These are phyloP conservation scores for Ophiostoma triangulosporum DNA, from an alignment of 2,329 filamentous ascomycete genomes.

Conservation along the genomic window DNA sequence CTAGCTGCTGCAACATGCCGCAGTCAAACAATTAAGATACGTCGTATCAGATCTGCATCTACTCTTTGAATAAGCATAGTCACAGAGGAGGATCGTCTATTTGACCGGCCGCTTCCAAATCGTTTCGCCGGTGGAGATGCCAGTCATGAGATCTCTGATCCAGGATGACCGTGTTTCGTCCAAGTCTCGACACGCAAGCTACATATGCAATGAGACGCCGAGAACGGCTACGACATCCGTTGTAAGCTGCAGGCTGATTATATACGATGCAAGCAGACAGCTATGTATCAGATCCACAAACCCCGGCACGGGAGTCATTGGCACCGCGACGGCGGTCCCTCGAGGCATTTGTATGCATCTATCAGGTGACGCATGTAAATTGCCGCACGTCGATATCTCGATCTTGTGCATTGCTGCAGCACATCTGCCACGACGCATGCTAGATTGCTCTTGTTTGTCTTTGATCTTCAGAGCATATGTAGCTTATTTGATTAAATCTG, in stretches of 20 bases:
- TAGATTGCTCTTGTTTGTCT: neutral
- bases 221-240: too few species aligned
- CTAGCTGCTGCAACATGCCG: neutral
- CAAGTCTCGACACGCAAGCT: neutral
- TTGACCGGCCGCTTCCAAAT: neutral
- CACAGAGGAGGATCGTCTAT: neutral
- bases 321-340: neutral
- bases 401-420: neutral
- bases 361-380: neutral
- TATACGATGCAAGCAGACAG: too few species aligned
- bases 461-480: too few species aligned
- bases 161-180: neutral
- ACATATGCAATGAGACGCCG: too few species aligned
- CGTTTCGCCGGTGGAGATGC: neutral
- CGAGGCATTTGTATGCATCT: neutral
- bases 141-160: neutral
- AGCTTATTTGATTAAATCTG: too few species aligned
- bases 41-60: neutral
- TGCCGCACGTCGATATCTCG: neutral
- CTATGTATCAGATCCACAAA: neutral
- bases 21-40: neutral
- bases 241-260: too few species aligned
- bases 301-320: neutral
- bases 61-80: neutral
- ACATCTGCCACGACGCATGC: neutral